Percentiles rank a stretch among this genome's conserved stretches.
phyloP scores from a whole-genome alignment of 352 stramenopile species.

The Phytophthora hybrid region DNA sequence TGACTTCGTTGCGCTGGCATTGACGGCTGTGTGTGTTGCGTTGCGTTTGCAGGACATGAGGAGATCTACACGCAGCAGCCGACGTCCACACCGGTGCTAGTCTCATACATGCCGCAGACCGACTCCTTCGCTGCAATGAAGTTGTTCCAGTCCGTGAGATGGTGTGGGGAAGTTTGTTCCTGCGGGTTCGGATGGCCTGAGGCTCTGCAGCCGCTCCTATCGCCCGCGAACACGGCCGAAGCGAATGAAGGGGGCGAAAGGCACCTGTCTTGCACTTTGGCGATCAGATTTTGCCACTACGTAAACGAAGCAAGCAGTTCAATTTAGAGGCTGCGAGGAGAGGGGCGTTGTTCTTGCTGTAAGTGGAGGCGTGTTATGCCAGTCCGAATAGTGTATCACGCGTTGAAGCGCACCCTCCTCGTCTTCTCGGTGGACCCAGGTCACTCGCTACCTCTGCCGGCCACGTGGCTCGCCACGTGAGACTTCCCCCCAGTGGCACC shows the following conservation, averaged over 20 bases:
- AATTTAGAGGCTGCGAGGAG: not conserved
- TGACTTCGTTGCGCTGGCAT: not conserved
- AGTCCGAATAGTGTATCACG: conserved; percentile 2
- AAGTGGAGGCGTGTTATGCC: not conserved
- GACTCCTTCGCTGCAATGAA: conserved; percentile 53
- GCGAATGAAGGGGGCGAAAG: not conserved
- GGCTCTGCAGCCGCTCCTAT: conserved; percentile 21
- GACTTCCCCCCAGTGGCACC: not conserved
- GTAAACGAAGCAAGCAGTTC: not conserved
- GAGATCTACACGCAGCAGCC: conserved; percentile 45
- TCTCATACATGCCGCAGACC: conserved; percentile 53
- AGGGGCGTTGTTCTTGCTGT: not conserved
- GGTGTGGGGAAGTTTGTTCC: conserved; percentile 36
- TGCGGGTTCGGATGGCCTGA: conserved; percentile 43
- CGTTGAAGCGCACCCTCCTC: not conserved
- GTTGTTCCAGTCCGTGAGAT: conserved; percentile 53
- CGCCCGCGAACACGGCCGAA: not conserved
- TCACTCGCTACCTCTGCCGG: not conserved
- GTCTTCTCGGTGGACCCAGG: not conserved
- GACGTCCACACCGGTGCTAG: conserved; percentile 40
- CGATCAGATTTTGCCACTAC: not conserved
- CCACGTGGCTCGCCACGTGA: not conserved
- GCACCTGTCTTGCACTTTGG: not conserved
- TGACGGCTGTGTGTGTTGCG: conserved; percentile 16
- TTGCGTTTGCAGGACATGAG: conserved; percentile 58